phyloP scores from a whole-genome alignment of 306 rosid species.

The Dalbergia cochinchinensis region DNA sequence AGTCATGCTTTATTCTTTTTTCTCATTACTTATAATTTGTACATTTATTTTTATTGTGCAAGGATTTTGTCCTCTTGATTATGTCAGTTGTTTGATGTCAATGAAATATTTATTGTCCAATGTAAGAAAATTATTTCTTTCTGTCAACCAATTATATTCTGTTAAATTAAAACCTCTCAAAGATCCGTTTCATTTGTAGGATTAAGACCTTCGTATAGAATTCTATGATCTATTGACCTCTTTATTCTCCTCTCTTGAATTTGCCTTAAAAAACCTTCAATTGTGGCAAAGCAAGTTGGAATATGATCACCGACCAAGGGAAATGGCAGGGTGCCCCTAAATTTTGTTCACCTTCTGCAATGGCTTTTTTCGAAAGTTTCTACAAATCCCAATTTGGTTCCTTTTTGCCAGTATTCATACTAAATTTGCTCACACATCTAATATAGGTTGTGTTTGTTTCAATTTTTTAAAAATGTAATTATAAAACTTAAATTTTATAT shows the following conservation, averaged over 20 bases:
- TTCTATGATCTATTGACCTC: not conserved
- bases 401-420: too few species aligned
- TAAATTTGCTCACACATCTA: too few species aligned
- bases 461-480: too few species aligned
- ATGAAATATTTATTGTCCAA: not conserved
- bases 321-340: not conserved
- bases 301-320: not conserved
- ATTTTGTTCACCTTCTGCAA: not conserved
- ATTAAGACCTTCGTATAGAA: too few species aligned
- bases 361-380: not conserved
- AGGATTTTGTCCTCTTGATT: constrained; percentile 5
- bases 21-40: not conserved
- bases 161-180: too few species aligned
- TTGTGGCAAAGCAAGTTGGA: not conserved
- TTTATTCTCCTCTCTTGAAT: not conserved
- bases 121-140: too few species aligned
- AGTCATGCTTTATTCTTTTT: not conserved
- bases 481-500: too few species aligned
- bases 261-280: not conserved
- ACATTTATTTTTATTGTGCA: not conserved
- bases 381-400: not conserved
- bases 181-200: too few species aligned
- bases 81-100: not conserved
- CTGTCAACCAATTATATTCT: too few species aligned
- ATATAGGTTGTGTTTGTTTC: too few species aligned